These are phyloP conservation scores for Venturiaceae sp. DNA, from an alignment of 2,329 filamentous ascomycete genomes.

Conservation along the genomic window DNA sequence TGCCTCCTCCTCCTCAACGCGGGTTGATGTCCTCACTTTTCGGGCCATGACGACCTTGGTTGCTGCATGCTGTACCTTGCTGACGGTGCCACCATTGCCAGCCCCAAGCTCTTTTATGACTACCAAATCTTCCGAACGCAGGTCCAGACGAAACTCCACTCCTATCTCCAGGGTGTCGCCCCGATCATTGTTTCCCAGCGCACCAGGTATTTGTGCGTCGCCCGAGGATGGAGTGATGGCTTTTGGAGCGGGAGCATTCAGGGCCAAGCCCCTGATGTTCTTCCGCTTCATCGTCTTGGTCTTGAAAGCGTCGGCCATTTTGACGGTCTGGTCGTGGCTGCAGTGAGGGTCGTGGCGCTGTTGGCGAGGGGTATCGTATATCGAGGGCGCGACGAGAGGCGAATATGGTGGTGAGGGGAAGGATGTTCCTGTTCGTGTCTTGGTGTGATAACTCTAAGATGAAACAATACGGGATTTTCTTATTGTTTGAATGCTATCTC, in stretches of 20 bases:
- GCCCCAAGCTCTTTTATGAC: constrained; percentile 90
- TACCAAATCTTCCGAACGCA: constrained; percentile 84
- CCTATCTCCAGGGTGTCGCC: constrained; percentile 83
- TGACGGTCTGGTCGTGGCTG: not conserved
- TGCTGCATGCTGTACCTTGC: constrained; percentile 90
- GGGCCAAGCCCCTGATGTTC: constrained; percentile 91
- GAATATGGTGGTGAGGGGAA: not conserved
- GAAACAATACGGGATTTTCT: not conserved
- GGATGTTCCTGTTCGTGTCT: too few relatives aligned
- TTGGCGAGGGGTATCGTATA: not conserved
- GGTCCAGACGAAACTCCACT: constrained; percentile 89
- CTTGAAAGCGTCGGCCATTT: constrained; percentile 53
- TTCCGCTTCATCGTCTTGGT: constrained; percentile 90
- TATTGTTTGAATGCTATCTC: not conserved
- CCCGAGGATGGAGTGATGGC: constrained; percentile 61
- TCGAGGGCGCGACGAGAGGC: not conserved
- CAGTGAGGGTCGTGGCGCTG: not conserved
- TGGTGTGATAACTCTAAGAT: not conserved
- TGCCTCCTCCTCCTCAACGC: not conserved
- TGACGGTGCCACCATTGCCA: constrained; percentile 95
- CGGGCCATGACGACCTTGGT: constrained; percentile 96
- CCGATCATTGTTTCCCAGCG: constrained; percentile 48
- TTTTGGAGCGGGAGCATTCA: constrained; percentile 70
- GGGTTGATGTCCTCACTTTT: constrained; percentile 55
- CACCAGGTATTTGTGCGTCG: constrained; percentile 52